Percentiles rank a stretch among this genome's conserved stretches.
These are phyloP conservation scores for Halteria grandinella DNA, from an alignment of 73 alveolate genomes.

Conservation along the genomic window DNA sequence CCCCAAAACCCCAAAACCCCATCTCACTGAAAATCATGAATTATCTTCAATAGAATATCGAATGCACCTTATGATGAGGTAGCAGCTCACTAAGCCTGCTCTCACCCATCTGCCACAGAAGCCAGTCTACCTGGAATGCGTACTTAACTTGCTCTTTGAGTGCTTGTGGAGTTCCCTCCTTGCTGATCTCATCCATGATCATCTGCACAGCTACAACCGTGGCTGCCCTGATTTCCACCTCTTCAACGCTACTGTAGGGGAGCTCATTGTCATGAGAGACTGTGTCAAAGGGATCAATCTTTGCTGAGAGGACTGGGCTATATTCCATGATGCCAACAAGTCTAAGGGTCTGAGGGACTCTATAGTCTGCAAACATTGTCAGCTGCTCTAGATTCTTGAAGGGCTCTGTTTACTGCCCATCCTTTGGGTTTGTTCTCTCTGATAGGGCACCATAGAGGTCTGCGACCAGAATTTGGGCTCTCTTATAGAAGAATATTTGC, in stretches of 20 bases:
- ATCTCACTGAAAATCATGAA: not conserved
- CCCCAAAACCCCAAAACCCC: constrained; percentile 1
- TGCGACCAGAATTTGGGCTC: constrained; percentile 95
- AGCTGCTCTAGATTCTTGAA: constrained; percentile 79
- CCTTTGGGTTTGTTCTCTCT: constrained; percentile 5
- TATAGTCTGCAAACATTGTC: constrained; percentile 98
- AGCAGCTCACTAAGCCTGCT: constrained; percentile 27
- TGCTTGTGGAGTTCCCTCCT: too few species aligned
- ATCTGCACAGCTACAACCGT: constrained; percentile 45
- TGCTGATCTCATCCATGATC: constrained; percentile 9
- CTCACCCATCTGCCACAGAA: constrained; percentile 70
- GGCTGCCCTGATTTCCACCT: constrained; percentile 45
- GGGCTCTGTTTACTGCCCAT: too few species aligned
- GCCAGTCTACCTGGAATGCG: constrained; percentile 64
- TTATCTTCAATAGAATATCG: constrained; percentile 55
- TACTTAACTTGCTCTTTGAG: constrained; percentile 42
- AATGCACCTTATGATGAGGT: constrained; percentile 64
- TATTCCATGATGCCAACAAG: constrained; percentile 60
- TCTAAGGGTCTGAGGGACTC: constrained; percentile 68
- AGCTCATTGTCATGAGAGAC: constrained; percentile 30
- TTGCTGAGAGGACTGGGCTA: not conserved
- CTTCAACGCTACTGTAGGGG: constrained; percentile 28
- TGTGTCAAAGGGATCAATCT: too few species aligned
- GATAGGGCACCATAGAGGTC: constrained; percentile 87
- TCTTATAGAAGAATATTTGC: constrained; percentile 87